These are phyloP conservation scores for Persicaria maculosa DNA, from an alignment of 148 eudicot genomes.

Conservation along the genomic window DNA sequence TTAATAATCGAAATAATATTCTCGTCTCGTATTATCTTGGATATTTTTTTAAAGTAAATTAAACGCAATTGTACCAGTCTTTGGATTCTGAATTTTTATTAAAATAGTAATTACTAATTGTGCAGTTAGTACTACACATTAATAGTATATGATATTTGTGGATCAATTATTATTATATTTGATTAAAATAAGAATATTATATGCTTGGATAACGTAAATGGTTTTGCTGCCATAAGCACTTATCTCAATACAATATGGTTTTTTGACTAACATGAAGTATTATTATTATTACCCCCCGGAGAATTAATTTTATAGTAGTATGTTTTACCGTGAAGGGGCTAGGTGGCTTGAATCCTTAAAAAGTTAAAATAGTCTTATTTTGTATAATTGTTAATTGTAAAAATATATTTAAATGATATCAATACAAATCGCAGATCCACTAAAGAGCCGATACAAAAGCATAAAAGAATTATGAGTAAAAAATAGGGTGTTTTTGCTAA, in stretches of 20 bases:
- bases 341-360: too few species aligned
- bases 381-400: too few species aligned
- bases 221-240: slow-evolving; percentile 6
- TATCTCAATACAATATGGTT: not conserved
- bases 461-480: too few species aligned
- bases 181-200: not conserved
- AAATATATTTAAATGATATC: too few species aligned
- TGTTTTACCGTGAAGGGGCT: too few species aligned
- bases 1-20: not conserved
- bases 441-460: too few species aligned
- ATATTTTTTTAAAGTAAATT: not conserved
- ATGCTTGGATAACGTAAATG: slow-evolving; percentile 6
- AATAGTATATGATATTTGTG: too few species aligned
- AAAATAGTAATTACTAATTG: not conserved
- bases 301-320: too few species aligned
- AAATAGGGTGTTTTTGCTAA: too few species aligned
- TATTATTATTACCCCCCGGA: not conserved
- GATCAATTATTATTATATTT: too few species aligned
- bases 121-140: not conserved
- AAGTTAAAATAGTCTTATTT: too few species aligned
- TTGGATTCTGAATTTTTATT: not conserved
- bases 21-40: slow-evolving; percentile 6
- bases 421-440: too few species aligned
- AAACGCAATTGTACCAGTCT: slow-evolving; percentile 6
- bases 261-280: not conserved